Evolutionary conservation across 345 rosid genomes (phyloP).

Genomic region (Dipteronia dyeriana): DNA sequence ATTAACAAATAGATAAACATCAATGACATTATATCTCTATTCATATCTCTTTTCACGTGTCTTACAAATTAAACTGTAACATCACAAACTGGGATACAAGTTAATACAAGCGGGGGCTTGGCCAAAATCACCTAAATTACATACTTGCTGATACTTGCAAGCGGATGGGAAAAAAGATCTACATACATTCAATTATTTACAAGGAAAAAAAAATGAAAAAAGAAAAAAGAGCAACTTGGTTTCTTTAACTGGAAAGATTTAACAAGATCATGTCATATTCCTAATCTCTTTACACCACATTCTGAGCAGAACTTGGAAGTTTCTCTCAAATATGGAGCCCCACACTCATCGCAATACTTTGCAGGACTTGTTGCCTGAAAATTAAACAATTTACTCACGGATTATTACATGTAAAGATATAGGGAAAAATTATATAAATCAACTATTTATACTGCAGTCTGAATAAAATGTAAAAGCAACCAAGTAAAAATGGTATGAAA

Average conservation of each 20-base stretch:
- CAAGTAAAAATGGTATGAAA: background rate
- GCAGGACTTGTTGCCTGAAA: conserved; percentile 68
- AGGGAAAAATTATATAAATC: background rate
- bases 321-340: conserved; percentile 78
- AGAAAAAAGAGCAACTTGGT: background rate
- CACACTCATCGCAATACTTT: conserved; percentile 89
- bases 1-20: no score
- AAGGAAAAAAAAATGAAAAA: background rate
- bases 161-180: background rate
- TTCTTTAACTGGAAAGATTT: background rate
- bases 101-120: no score
- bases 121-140: no score
- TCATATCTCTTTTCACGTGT: no score
- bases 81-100: no score
- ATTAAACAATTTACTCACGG: background rate
- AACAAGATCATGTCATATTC: conserved; percentile 41
- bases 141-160: background rate
- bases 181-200: background rate
- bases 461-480: background rate
- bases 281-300: conserved; percentile 86
- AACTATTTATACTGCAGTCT: background rate
- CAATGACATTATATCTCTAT: no score
- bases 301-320: conserved; percentile 94
- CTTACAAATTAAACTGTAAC: no score
- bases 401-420: background rate